Evolutionary conservation across 352 stramenopile species (phyloP), one percentile per base, ranked within the genome.

Genomic region (Phytophthora pisi): DNA sequence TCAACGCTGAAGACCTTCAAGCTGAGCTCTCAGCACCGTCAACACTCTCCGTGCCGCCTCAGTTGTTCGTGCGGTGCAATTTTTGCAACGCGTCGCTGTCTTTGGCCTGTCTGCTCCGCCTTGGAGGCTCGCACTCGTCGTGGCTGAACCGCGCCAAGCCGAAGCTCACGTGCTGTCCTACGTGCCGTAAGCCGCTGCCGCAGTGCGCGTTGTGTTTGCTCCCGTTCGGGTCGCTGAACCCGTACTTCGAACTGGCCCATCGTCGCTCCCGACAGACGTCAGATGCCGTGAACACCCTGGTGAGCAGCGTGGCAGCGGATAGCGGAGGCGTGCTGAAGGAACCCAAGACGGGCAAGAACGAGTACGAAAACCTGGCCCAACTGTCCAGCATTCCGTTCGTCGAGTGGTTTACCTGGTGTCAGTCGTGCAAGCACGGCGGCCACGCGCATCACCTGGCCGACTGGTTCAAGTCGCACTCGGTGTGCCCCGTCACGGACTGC

Each of bases 321-420:
- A 65, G 56, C 50, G 73, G 81, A 26, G 60, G 66, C 10, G 66
- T 82, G 31, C 51, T 91, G 26, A 84, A 92, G 34, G 82, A 91
- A 34, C 78, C 83, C 0, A 63, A 77, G n/a, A 61, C 61, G 7
- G 61, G 70, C 10, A 86, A 91, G 62, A 77, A 72, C 30, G 79
- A 91, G 71, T 85, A 92, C 56, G 89, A 97, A 52, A 95, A 91
- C 61, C 82, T 98, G 31, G 86, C 81, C 20, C 91, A 97, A 51
- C 73, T 98, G 5, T 96, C 91, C 5, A 97, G 86, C 64, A 95
- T 98, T 55, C 93, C 93, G 46, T 98, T 98, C 67, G 92, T 96
- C 11, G 93, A 98, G 76, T 98, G 93, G 92, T 98, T 98, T 70
- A 98, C 92, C 18, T 98, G 95, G 95, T 98, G 95, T 57, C 93